These are phyloP conservation scores for Trichoderma oligosporum DNA, from an alignment of 2,329 filamentous ascomycete species.

Conservation along the genomic window DNA sequence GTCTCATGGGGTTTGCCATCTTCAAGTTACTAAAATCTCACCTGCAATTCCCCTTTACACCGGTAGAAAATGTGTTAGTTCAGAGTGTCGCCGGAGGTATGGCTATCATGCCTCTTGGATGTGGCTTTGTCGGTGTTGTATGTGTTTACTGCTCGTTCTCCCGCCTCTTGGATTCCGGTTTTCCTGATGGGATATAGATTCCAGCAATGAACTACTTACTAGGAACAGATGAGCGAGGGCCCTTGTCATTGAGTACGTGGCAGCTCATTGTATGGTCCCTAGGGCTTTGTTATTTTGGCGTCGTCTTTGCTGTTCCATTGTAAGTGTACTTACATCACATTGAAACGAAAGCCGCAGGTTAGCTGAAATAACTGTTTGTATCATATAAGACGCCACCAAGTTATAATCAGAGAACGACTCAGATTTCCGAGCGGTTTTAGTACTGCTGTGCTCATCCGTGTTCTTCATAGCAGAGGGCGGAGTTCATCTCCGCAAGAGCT, in stretches of 20 bases:
- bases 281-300: constrained; percentile 92
- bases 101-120: constrained; percentile 93
- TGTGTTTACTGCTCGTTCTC: constrained; percentile 29
- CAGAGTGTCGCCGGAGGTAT: constrained; percentile 95
- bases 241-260: constrained; percentile 65
- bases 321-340: constrained; percentile 30
- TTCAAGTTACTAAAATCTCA: constrained; percentile 76
- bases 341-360: not conserved
- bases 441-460: constrained; percentile 86
- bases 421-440: constrained; percentile 95
- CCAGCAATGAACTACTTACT: constrained; percentile 88
- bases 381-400: constrained; percentile 63
- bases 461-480: constrained; percentile 66
- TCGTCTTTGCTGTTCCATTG: constrained; percentile 91
- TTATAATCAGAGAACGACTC: constrained; percentile 87
- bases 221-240: constrained; percentile 71
- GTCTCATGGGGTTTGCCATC: constrained; percentile 88
- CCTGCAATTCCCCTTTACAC: constrained; percentile 74
- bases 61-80: constrained; percentile 86
- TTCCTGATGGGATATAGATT: constrained; percentile 44
- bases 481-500: constrained; percentile 34
- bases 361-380: constrained; percentile 3
- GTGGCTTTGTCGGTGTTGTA: constrained; percentile 87
- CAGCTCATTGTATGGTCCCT: constrained; percentile 87
- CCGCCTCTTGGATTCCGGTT: not conserved